Base-by-base conservation (phyloP, 345 rosid genomes). In the Lepidium didymum region DNA sequence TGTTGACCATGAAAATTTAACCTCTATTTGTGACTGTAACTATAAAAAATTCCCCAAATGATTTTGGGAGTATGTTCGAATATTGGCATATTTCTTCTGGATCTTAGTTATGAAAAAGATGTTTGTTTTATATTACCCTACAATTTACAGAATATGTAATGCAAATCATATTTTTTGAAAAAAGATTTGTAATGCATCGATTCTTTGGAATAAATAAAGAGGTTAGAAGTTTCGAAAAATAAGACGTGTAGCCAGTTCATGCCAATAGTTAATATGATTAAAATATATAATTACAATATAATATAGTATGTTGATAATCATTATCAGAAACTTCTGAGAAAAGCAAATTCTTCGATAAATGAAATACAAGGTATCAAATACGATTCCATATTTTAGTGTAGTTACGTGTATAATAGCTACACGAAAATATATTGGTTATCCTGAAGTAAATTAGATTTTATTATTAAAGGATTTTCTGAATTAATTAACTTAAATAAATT, bases 131-230 rank as follows among this genome's bases (percentile, higher is more conserved):
- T 50, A 23, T 7, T 5, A 18, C 10, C 34, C 4, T 53, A 55
- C 43, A 12, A 8, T 54, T 19, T 31, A 54, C 11, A 42, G 8
- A 55, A 13, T 14, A 7, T 31, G 25, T 43, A 7, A 31, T 27
- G 29, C 53, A 54, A 42, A 34, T 55, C 7, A 55, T 67, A 18
- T 16, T 25, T 44, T 25, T 29, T 5, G 7, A 31, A 67, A 47
- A 9, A 42, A 11, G 42, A 8, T 16, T 16, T 54, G 56, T 10
- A 18, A 67, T 54, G 71, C 62, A 67, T 42, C 19, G 71, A 67
- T 67, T 67, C 71, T n/a, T 33, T 59, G 35, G 71, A 21, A 67
- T 67, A 55, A 18, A 42, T 33, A 43, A 55, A 55, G 70, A 67
- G 11, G 23, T 33, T 43, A 23, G 12, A n/a, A 54, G 43, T 40